Base-by-base conservation (phyloP, 2,329 filamentous ascomycete genomes). In the Fusarium subglutinans region DNA sequence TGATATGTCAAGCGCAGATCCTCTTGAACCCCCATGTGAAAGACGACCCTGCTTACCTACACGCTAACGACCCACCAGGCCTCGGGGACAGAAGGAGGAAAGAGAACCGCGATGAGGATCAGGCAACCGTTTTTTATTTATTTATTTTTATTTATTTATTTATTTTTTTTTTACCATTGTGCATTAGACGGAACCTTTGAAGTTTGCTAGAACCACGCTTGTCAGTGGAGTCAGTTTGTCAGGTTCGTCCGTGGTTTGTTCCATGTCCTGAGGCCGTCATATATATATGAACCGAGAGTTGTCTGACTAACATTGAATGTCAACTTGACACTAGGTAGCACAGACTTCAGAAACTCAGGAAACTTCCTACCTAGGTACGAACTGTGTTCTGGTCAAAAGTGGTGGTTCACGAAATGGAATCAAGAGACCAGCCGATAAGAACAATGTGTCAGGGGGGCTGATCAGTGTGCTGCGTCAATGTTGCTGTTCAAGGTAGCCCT, bases 1-100 rank as follows among this genome's bases (percentile, higher is more conserved):
- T 55, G 65, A 66, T 55, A 65, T 56, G 57, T 55, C n/a, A 50
- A 70, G 57, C 48, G 53, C 56, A 69, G 55, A 73, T 64, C 61
- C 65, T 45, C 51, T 57, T 20, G 45, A 57, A 50, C 45, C 66
- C 59, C 43, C 70, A 67, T 71, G 61, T 55, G 70, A 72, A 47
- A 55, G 41, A 72, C 44, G 30, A 44, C 55, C 65, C 38, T 45
- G 24, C 63, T 61, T 68, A 67, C 50, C 65, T 60, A 66, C 56
- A 56, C 56, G 45, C 69, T 26, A 24, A 60, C 35, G 66, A 55
- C 61, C 70, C 70, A 71, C 70, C 50, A 44, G 37, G 50, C 22
- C 54, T 38, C 30, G 45, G 51, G 38, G 15, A 44, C 38, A 70
- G 60, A 70, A 59, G 70, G 35, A 60, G 70, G 43, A 53, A 65